Evolutionary conservation across 177 flowering plant genomes (phyloP).

Genomic region (Vitis hybrid): DNA sequence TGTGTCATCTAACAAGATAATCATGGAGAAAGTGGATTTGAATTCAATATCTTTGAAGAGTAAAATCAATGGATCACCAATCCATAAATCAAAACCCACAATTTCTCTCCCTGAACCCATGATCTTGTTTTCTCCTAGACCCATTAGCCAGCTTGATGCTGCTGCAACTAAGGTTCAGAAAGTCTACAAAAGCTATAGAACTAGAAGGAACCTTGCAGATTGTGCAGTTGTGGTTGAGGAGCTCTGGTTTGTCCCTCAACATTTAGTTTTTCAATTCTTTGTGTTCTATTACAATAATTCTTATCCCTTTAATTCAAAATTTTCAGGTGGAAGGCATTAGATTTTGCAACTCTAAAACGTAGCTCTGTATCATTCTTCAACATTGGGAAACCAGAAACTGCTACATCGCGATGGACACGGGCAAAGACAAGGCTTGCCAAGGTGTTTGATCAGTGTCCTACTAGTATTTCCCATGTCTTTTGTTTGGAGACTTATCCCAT

Average conservation of each 20-base stretch:
- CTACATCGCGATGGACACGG: conserved; percentile 44
- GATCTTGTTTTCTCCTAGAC: conserved; percentile 26
- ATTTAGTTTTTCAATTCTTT: neutral
- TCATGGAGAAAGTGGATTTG: conserved; percentile 5
- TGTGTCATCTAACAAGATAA: conserved; percentile 16
- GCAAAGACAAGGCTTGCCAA: conserved; percentile 45
- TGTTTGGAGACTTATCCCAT: neutral
- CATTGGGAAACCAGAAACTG: conserved; percentile 41
- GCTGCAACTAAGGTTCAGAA: conserved; percentile 47
- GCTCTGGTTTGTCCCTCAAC: conserved; percentile 32
- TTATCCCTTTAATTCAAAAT: neutral
- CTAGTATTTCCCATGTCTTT: neutral
- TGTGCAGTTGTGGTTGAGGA: conserved; percentile 53
- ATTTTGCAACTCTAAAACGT: conserved; percentile 46
- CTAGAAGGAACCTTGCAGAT: conserved; percentile 49
- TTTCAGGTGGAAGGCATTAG: conserved; percentile 55
- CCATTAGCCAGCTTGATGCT: conserved; percentile 37
- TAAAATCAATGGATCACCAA: neutral
- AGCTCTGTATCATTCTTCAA: conserved; percentile 46
- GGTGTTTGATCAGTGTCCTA: conserved; percentile 14
- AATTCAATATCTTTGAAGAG: conserved; percentile 1
- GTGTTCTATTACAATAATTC: neutral
- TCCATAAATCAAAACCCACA: conserved; percentile 14
- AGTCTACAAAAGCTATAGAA: conserved; percentile 47
- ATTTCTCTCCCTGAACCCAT: conserved; percentile 16